Conservation (phyloP, 192 early-diverging fungal species). For the Chytriomyces sp. region DNA sequence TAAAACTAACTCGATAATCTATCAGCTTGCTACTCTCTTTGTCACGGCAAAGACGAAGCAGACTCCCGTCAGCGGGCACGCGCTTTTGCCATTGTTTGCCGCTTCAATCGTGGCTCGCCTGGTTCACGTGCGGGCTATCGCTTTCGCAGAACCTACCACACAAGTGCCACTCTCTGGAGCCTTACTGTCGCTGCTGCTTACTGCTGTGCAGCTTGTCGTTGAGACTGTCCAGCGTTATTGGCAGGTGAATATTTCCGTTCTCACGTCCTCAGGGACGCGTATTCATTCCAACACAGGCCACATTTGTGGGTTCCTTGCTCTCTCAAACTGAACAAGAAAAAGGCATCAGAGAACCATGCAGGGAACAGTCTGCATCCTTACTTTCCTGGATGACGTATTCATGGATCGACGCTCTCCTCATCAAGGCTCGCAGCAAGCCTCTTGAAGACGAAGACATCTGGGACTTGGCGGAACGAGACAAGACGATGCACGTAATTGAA, state of each 20-base stretch:
- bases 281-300: not conserved
- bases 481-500: constrained; percentile 1
- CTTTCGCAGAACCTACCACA: not conserved
- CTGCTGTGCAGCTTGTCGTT: not conserved
- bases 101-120: not conserved
- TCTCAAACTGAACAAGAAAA: not conserved
- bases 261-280: not conserved
- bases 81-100: not conserved
- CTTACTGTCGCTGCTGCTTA: not conserved
- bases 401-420: constrained; percentile 27
- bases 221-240: not conserved
- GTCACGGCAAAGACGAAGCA: not conserved
- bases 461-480: constrained; percentile 20
- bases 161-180: not conserved
- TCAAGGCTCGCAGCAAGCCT: constrained; percentile 18
- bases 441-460: constrained; percentile 34
- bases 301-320: constrained; percentile 15
- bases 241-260: not conserved
- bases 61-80: not conserved
- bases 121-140: not conserved
- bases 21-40: not conserved
- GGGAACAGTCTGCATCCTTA: constrained; percentile 6
- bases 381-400: constrained; percentile 20
- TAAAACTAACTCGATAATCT: not conserved
- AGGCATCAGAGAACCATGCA: constrained; percentile 8